phyloP scores from a whole-genome alignment of 345 rosid species.

The Sapria himalayana region DNA sequence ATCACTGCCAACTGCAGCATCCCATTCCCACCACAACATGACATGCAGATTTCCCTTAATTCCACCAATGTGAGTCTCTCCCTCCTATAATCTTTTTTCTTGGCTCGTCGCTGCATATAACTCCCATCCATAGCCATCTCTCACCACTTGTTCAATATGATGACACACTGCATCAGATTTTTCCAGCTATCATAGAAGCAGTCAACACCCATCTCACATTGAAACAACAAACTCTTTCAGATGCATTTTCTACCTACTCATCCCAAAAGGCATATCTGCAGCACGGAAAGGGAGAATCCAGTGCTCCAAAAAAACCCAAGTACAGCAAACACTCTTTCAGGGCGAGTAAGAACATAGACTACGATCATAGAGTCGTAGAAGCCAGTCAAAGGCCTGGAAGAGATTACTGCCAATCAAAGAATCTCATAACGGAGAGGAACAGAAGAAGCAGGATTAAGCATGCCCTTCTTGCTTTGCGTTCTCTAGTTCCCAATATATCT shows the following conservation, averaged over 20 bases:
- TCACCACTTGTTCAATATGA: conserved; percentile 7
- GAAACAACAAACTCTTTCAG: conserved; percentile 14
- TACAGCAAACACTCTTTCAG: conserved; percentile 4
- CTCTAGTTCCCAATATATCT: conserved; percentile 58
- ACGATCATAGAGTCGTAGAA: conserved; percentile 6
- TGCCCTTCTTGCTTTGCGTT: conserved; percentile 31
- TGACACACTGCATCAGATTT: conserved; percentile 9
- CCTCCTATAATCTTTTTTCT: conserved; percentile 3
- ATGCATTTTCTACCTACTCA: conserved; percentile 8
- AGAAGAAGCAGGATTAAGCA: conserved; percentile 47
- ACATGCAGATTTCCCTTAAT: conserved; percentile 7
- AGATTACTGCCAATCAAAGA: conserved; percentile 34
- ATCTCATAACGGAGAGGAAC: conserved; percentile 61
- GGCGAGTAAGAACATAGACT: conserved; percentile 7
- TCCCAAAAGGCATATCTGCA: conserved; percentile 11
- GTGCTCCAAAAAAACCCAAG: conserved; percentile 9
- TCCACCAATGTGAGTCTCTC: conserved; percentile 4
- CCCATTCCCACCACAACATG: conserved; percentile 12
- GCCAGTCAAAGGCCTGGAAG: conserved; percentile 11
- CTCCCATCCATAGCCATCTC: conserved; percentile 8
- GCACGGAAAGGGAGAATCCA: conserved; percentile 8
- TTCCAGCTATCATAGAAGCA: conserved; percentile 8
- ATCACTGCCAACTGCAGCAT: conserved; percentile 22
- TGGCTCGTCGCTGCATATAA: conserved; percentile 10
- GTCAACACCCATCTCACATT: conserved; percentile 12